These are phyloP conservation scores for Amaranthus cruentus DNA, from an alignment of 148 eudicot genomes.

Conservation along the genomic window DNA sequence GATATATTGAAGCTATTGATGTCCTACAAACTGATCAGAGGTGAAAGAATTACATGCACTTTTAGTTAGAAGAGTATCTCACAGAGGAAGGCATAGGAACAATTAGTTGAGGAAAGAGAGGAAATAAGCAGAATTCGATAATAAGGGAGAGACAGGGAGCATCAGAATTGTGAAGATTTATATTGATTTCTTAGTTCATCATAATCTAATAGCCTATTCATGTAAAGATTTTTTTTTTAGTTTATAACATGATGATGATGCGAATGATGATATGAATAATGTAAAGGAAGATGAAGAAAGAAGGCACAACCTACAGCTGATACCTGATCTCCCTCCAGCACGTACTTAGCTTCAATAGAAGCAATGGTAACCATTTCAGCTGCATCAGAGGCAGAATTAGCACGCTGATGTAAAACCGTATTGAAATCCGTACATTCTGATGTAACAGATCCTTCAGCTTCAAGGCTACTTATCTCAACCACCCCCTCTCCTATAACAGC, in stretches of 20 bases:
- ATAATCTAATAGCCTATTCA: too few relatives aligned
- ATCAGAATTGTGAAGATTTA: too few relatives aligned
- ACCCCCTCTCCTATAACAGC: constrained; percentile 12
- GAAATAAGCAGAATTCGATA: too few relatives aligned
- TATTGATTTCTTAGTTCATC: too few relatives aligned
- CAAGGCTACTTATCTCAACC: constrained; percentile 11
- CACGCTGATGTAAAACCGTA: background rate
- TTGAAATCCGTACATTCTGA: constrained; percentile 21
- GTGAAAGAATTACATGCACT: too few relatives aligned
- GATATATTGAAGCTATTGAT: background rate
- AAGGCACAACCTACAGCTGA: constrained; percentile 79
- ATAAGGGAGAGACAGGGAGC: too few relatives aligned
- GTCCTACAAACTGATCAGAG: too few relatives aligned
- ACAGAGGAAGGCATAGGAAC: too few relatives aligned
- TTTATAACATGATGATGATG: background rate
- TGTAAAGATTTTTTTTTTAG: too few relatives aligned
- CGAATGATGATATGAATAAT: background rate
- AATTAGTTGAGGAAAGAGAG: too few relatives aligned
- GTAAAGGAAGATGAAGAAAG: constrained; percentile 18
- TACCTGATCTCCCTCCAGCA: constrained; percentile 64
- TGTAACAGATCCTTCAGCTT: constrained; percentile 15
- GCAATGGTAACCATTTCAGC: constrained; percentile 21
- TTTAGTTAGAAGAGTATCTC: too few relatives aligned
- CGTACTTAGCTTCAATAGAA: constrained; percentile 24
- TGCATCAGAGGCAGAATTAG: constrained; percentile 2